Evolutionary conservation across 2,329 filamentous ascomycete species (phyloP).

Genomic region (Fusarium gaditjirri): DNA sequence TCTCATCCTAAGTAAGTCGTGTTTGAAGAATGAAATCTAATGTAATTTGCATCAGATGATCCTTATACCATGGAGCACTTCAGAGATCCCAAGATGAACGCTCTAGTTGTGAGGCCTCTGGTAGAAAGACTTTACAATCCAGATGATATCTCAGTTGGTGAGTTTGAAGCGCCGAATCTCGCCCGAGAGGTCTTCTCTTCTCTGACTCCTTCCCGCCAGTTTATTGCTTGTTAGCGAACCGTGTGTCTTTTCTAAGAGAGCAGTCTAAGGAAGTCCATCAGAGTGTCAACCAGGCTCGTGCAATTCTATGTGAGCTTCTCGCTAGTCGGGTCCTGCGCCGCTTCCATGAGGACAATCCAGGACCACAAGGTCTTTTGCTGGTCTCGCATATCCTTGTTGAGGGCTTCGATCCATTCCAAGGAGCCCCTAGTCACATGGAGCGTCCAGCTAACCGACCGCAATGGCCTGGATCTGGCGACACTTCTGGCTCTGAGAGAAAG

Average conservation of each 20-base stretch:
- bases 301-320: constrained; percentile 74
- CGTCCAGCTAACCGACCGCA: constrained; percentile 57
- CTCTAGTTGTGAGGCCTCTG: constrained; percentile 72
- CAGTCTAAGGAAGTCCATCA: constrained; percentile 74
- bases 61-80: constrained; percentile 68
- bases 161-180: constrained; percentile 25
- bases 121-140: constrained; percentile 74
- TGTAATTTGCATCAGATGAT: constrained; percentile 47
- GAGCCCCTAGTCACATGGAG: constrained; percentile 69
- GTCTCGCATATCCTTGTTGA: constrained; percentile 76
- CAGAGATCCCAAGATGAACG: constrained; percentile 74
- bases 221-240: constrained; percentile 77
- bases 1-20: neutral
- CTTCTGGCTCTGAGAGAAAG: constrained; percentile 60
- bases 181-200: neutral
- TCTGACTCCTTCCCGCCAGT: constrained; percentile 54
- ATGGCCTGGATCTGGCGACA: constrained; percentile 52
- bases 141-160: constrained; percentile 71
- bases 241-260: constrained; percentile 75
- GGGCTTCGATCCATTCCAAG: constrained; percentile 78
- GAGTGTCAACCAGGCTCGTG: constrained; percentile 75
- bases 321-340: constrained; percentile 73
- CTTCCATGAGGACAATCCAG: constrained; percentile 74
- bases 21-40: neutral
- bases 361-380: constrained; percentile 69